Conservation (phyloP, 108 stramenopile genomes). For the Cyclotella baltica region DNA sequence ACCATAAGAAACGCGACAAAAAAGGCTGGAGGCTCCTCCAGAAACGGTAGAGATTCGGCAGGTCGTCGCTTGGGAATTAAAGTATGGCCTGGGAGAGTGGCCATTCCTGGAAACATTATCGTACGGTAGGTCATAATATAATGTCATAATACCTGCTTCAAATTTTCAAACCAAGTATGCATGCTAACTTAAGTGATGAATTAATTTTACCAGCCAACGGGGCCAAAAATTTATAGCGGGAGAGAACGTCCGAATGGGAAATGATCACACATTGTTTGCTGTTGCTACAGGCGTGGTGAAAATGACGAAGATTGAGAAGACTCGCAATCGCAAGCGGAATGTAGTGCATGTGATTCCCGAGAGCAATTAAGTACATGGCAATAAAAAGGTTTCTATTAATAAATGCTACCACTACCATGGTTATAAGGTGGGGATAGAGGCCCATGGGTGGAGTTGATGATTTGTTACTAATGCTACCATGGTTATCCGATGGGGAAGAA, state of each 20-base stretch:
- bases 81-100: slow-evolving; percentile 76
- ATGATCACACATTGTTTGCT: slow-evolving; percentile 96
- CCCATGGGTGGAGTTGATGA: too few relatives aligned
- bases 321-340: slow-evolving; percentile 75
- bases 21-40: slow-evolving; percentile 94
- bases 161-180: not conserved
- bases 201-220: slow-evolving; percentile 72
- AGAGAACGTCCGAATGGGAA: slow-evolving; percentile 92
- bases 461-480: too few relatives aligned
- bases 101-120: slow-evolving; percentile 93
- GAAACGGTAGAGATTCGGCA: slow-evolving; percentile 95
- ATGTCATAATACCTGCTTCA: not conserved
- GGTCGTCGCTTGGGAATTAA: slow-evolving; percentile 97
- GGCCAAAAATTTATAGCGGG: slow-evolving; percentile 92
- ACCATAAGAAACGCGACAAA: slow-evolving; percentile 84
- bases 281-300: slow-evolving; percentile 76
- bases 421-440: too few relatives aligned
- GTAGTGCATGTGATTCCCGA: slow-evolving; percentile 73
- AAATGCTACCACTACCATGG: too few relatives aligned
- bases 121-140: slow-evolving; percentile 34
- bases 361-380: too few relatives aligned
- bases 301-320: slow-evolving; percentile 72
- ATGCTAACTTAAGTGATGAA: not conserved
- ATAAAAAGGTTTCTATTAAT: too few relatives aligned
- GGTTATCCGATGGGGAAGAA: too few relatives aligned